These are phyloP conservation scores for Clonostachys rosea DNA, from an alignment of 2,329 filamentous ascomycete genomes.

Conservation along the genomic window DNA sequence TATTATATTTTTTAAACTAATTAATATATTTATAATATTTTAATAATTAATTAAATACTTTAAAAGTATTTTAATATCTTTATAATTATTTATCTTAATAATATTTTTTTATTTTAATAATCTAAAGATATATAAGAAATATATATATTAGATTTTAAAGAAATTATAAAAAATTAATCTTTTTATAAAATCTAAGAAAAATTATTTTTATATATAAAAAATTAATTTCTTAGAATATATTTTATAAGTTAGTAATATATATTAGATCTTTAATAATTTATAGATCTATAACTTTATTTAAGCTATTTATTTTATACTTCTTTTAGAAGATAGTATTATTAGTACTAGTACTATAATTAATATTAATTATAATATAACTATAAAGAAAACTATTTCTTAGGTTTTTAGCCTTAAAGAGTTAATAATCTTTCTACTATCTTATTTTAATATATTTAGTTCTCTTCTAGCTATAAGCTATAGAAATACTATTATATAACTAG, in stretches of 20 bases:
- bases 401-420: conserved; percentile 24
- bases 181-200: no score
- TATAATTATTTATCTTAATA: no score
- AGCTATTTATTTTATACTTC: conserved; percentile 16
- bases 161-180: no score
- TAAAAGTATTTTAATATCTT: no score
- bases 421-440: not conserved
- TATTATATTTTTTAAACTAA: no score
- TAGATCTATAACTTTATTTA: conserved; percentile 13
- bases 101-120: no score
- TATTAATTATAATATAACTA: conserved; percentile 19
- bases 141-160: no score
- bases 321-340: conserved; percentile 12
- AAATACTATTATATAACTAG: conserved; percentile 18
- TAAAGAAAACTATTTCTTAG: conserved; percentile 9
- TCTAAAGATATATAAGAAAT: no score
- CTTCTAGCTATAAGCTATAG: conserved; percentile 1
- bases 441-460: not conserved
- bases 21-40: no score
- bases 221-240: no score
- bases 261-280: conserved; percentile 19
- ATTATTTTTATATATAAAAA: no score
- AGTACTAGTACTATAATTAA: conserved; percentile 23
- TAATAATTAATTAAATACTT: no score
- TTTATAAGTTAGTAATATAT: conserved; percentile 17